Percentiles rank a stretch among this genome's conserved stretches.
Evolutionary conservation across 148 eudicot genomes (phyloP).

Genomic region (Amaranthus hypochondriacus): DNA sequence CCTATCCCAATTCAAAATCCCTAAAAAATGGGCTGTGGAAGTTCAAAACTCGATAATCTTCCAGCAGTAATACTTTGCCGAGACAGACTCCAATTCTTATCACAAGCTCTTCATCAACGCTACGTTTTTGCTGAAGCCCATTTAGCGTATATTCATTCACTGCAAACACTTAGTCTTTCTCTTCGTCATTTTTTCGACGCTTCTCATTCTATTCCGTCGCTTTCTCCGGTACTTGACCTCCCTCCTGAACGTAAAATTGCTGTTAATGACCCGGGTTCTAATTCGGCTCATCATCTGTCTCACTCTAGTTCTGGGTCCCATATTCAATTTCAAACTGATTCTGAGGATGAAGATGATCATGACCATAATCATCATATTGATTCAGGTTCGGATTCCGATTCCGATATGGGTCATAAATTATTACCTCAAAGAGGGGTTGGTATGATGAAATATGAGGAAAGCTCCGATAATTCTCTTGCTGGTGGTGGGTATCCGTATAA

Average conservation of each 20-base stretch:
- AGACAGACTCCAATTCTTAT: slow-evolving; percentile 45
- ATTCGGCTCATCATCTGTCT: slow-evolving; percentile 19
- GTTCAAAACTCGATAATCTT: slow-evolving; percentile 68
- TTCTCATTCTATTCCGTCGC: slow-evolving; percentile 16
- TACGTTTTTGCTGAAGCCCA: slow-evolving; percentile 66
- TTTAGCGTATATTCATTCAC: slow-evolving; percentile 55
- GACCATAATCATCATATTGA: slow-evolving; percentile 12
- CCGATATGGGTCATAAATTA: neutral
- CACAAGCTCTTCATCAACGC: slow-evolving; percentile 56
- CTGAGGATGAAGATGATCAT: slow-evolving; percentile 21
- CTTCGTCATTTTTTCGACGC: slow-evolving; percentile 47
- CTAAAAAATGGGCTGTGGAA: slow-evolving; percentile 63
- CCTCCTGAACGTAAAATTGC: slow-evolving; percentile 24
- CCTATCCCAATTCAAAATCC: no score
- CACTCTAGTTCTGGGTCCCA: slow-evolving; percentile 46
- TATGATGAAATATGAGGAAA: slow-evolving; percentile 20
- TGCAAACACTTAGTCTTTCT: slow-evolving; percentile 47
- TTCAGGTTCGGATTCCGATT: neutral
- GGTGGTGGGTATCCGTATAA: no score
- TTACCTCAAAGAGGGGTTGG: neutral
- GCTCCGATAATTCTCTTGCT: neutral
- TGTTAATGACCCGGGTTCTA: slow-evolving; percentile 8
- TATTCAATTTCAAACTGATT: slow-evolving; percentile 51
- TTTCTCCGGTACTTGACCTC: slow-evolving; percentile 34
- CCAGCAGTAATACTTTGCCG: slow-evolving; percentile 83